Evolutionary conservation across 108 stramenopile species (phyloP), one percentile per base, ranked within the genome.

Genomic region (Conticribra guillardii): DNA sequence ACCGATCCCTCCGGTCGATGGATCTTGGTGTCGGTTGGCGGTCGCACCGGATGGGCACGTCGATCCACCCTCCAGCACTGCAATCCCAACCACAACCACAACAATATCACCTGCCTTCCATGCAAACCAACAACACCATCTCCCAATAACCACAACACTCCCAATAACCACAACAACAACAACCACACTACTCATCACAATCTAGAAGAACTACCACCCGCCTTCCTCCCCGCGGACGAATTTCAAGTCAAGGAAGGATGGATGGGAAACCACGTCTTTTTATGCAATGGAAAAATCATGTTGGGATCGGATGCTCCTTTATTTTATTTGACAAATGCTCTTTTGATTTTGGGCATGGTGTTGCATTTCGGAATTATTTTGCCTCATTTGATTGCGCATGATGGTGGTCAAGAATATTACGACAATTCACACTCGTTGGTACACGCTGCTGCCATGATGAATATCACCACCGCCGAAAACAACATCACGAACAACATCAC

Each of bases 211-310:
- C 33, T 50, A 59, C 64, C 64, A 23, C 71, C 78, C 17, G 29
- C 60, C 14, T 91, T 94, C 71, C 73, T 60, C 19, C 74, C 83
- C 7, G 92, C 88, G 0, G 60, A 70, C 5, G 68, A 55, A 8
- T 95, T 95, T 67, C 50, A 50, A 17, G 91, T 83, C 15, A 82
- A 67, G 28, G 90, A 95, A 62, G 89, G 81, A 34, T 95, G 93
- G 93, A 92, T 92, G 90, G 93, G 90, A 24, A 82, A 95, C 77
- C 93, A 95, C 62, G 74, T 87, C 55, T 95, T 95, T 66, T 50
- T 90, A n/a, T 90, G 85, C 59, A 46, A 79, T n/a, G 93, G 93
- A 9, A 89, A 88, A 65, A n/a, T 90, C 65, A 92, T 95, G 90
- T 55, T 95, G 53, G 93, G 93, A 37, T 75, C 71, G 0, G 93